Percentiles rank a stretch among this genome's conserved stretches.
phyloP scores from a whole-genome alignment of 768 basidiomycete species.

The Auriscalpium microsporum region DNA sequence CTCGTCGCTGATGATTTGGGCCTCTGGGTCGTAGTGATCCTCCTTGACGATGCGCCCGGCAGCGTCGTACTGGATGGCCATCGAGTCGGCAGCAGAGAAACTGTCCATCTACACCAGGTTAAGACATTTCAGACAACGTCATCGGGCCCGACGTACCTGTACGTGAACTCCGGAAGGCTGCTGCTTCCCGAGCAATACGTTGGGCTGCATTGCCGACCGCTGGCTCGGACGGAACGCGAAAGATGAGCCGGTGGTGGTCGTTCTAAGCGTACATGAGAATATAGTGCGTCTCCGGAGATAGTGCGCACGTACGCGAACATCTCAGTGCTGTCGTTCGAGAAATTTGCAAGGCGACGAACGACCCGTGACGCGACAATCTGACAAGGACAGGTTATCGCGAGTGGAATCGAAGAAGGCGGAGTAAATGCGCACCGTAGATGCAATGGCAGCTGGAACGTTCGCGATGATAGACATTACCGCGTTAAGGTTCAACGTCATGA shows the following conservation, averaged over 20 bases:
- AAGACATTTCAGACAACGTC: background rate
- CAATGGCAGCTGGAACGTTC: conserved; percentile 50
- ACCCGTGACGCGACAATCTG: conserved; percentile 54
- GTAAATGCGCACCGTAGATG: background rate
- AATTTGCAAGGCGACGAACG: conserved; percentile 51
- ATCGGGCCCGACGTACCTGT: conserved; percentile 22
- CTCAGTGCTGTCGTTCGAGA: conserved; percentile 22
- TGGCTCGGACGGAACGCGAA: conserved; percentile 13
- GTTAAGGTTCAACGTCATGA: conserved; percentile 61
- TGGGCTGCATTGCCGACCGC: background rate
- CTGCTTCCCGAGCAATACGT: conserved; percentile 6
- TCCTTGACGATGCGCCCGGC: conserved; percentile 38
- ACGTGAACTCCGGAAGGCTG: conserved; percentile 24
- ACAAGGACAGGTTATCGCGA: background rate
- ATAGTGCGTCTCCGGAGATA: background rate
- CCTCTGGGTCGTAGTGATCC: conserved; percentile 49
- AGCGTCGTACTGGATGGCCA: conserved; percentile 45
- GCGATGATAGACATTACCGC: conserved; percentile 59
- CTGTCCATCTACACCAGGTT: conserved; percentile 2
- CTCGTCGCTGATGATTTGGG: conserved; percentile 48
- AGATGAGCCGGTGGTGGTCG: conserved; percentile 13
- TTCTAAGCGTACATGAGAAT: conserved; percentile 15
- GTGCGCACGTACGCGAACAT: conserved; percentile 18
- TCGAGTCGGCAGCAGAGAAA: conserved; percentile 16
- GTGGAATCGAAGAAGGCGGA: background rate